These are phyloP conservation scores for Sporothrix schenckii DNA, from an alignment of 2,329 filamentous ascomycete genomes.

Conservation along the genomic window DNA sequence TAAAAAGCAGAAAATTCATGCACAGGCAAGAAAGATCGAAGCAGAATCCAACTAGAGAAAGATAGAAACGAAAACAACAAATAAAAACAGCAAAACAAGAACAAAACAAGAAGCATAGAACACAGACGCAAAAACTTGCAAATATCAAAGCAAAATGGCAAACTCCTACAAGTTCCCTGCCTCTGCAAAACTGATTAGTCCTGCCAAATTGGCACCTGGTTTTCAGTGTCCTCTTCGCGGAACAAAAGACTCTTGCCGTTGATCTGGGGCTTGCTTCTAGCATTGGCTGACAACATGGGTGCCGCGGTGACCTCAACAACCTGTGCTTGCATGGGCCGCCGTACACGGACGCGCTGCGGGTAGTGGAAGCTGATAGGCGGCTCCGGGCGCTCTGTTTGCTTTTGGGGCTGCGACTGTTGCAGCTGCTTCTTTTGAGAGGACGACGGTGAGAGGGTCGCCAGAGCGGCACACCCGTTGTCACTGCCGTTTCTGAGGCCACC, in stretches of 20 bases:
- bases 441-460: background rate
- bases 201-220: conserved; percentile 28
- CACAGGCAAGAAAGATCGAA: background rate
- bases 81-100: background rate
- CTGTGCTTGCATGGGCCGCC: conserved; percentile 25
- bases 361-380: conserved; percentile 41
- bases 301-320: conserved; percentile 22
- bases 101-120: background rate
- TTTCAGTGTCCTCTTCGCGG: conserved; percentile 25
- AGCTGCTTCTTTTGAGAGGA: conserved; percentile 7
- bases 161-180: background rate
- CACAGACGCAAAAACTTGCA: background rate
- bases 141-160: background rate
- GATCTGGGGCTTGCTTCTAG: background rate
- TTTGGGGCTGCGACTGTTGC: background rate
- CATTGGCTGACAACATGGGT: background rate
- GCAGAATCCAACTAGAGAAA: background rate
- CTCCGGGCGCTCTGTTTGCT: conserved; percentile 21
- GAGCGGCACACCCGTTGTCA: background rate
- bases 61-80: background rate
- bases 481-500: background rate
- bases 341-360: conserved; percentile 39
- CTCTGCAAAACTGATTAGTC: background rate
- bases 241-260: conserved; percentile 22
- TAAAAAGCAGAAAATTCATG: background rate